These are phyloP conservation scores for Trichoderma guizhouense DNA, from an alignment of 2,329 filamentous ascomycete genomes.

Conservation along the genomic window DNA sequence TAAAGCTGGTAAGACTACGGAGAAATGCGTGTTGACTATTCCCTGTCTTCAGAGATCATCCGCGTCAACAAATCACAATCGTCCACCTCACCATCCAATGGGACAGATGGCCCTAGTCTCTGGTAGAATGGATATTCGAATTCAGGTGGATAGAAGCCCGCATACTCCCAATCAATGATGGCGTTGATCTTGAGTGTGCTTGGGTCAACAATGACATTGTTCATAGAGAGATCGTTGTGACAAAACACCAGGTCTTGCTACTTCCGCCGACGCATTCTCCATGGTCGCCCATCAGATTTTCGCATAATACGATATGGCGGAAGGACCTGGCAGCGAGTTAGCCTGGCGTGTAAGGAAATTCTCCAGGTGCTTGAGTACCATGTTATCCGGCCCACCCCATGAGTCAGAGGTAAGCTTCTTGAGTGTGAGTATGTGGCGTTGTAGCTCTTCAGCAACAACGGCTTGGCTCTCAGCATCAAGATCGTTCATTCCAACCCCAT, in stretches of 20 bases:
- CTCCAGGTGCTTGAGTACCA: not conserved
- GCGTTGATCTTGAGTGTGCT: no score
- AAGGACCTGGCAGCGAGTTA: not conserved
- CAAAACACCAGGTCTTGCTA: not conserved
- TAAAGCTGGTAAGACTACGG: no score
- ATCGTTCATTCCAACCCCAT: not conserved
- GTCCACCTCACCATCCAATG: no score
- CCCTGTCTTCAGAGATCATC: no score
- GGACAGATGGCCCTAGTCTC: no score
- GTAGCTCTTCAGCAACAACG: not conserved
- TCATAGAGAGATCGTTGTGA: not conserved
- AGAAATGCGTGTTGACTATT: no score
- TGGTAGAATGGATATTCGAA: no score
- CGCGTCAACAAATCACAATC: no score
- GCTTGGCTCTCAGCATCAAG: not conserved
- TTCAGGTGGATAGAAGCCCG: no score
- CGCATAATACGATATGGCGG: not conserved
- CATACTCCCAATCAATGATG: no score
- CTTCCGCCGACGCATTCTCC: not conserved
- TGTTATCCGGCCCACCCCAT: not conserved
- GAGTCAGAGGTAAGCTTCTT: no score
- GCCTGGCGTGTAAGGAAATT: not conserved
- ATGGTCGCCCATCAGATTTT: not conserved
- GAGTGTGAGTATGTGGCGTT: not conserved
- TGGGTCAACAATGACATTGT: not conserved